These are phyloP conservation scores for Porcisia deanei DNA, from an alignment of 208 protist species.

Conservation along the genomic window DNA sequence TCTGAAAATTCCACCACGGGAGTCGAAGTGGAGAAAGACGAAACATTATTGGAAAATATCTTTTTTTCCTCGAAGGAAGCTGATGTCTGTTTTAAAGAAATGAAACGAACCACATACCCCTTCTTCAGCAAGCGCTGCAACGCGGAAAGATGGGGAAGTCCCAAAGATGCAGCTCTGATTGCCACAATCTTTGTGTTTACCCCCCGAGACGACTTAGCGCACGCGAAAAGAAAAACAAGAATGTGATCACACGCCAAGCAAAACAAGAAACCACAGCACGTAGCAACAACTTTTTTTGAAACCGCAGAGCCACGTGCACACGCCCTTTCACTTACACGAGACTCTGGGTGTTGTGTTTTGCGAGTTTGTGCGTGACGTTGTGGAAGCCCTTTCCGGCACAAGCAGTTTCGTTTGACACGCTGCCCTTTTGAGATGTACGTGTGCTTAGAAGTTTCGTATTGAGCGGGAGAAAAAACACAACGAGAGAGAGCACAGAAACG, in stretches of 20 bases:
- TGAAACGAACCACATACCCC: neutral
- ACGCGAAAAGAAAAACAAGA: neutral
- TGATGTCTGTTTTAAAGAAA: neutral
- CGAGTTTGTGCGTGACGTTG: neutral
- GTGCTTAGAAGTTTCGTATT: neutral
- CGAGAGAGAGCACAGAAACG: neutral
- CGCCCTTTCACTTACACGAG: neutral
- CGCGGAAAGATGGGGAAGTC: neutral
- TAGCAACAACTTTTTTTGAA: neutral
- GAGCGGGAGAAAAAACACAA: neutral
- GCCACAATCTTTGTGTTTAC: neutral
- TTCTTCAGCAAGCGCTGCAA: neutral
- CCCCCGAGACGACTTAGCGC: neutral
- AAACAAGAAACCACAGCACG: neutral
- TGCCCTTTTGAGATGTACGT: neutral
- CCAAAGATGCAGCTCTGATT: neutral
- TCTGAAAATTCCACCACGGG: conserved; percentile 94
- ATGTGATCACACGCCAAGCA: neutral
- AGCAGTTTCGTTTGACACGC: neutral
- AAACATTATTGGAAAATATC: conserved; percentile 45
- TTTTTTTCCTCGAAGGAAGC: conserved; percentile 3
- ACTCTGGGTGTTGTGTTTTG: neutral
- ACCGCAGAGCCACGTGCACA: neutral
- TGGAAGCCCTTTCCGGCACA: neutral
- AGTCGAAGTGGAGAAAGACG: conserved; percentile 58